Percentiles rank a stretch among this genome's conserved stretches.
Conservation (phyloP, 2,329 filamentous ascomycete species). For the Penicillium sclerotigenum region DNA sequence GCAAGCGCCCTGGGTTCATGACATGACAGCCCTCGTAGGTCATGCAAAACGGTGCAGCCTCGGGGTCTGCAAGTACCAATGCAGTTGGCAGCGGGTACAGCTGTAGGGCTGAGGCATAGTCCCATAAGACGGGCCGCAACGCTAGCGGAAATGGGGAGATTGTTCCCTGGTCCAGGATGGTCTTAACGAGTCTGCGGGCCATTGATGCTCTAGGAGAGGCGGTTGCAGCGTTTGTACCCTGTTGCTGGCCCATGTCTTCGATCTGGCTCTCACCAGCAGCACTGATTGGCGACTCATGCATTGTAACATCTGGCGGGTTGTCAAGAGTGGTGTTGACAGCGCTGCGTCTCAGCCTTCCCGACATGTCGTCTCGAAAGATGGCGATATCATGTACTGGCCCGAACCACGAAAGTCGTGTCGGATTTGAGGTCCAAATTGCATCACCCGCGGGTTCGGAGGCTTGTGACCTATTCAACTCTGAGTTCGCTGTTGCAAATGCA, state of each 20-base stretch:
- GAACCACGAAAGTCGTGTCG: slow-evolving; percentile 76
- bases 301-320: slow-evolving; percentile 18
- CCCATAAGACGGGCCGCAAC: slow-evolving; percentile 82
- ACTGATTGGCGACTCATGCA: slow-evolving; percentile 27
- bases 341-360: slow-evolving; percentile 71
- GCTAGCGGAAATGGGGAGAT: slow-evolving; percentile 82
- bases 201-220: slow-evolving; percentile 39
- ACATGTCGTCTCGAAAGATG: slow-evolving; percentile 82
- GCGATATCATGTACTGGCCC: slow-evolving; percentile 85
- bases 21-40: slow-evolving; percentile 96
- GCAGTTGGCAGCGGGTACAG: slow-evolving; percentile 86
- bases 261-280: slow-evolving; percentile 26
- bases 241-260: slow-evolving; percentile 20
- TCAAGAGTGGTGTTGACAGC: slow-evolving; percentile 65
- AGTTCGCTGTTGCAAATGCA: slow-evolving; percentile 73
- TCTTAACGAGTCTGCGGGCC: slow-evolving; percentile 80
- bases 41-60: slow-evolving; percentile 76
- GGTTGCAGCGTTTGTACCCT: slow-evolving; percentile 14
- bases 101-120: slow-evolving; percentile 71
- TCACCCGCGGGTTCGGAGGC: slow-evolving; percentile 60
- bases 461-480: slow-evolving; percentile 57
- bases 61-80: slow-evolving; percentile 76
- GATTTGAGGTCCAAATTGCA: slow-evolving; percentile 85
- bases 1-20: slow-evolving; percentile 81
- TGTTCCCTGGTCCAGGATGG: slow-evolving; percentile 84